Conservation (phyloP, 805 yeast species). For the Wickerhamomyces strasburgensis region DNA sequence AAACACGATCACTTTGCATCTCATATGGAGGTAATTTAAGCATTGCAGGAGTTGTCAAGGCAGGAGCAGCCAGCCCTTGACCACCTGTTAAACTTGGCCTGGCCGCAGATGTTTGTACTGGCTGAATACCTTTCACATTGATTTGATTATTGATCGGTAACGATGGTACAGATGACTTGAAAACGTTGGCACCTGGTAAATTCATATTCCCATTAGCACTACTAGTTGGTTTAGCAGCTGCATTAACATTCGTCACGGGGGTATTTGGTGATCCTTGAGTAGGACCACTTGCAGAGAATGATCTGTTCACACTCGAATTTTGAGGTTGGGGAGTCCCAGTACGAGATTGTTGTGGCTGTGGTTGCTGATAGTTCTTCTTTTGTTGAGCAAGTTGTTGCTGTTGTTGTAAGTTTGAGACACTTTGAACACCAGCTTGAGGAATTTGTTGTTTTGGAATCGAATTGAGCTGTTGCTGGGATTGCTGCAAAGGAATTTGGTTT, state of each 20-base stretch:
- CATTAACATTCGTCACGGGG: slow-evolving; percentile 44
- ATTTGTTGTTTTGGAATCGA: slow-evolving; percentile 7
- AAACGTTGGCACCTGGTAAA: slow-evolving; percentile 26
- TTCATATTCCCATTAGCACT: slow-evolving; percentile 22
- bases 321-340: slow-evolving; percentile 20
- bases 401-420: slow-evolving; percentile 9
- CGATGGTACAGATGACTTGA: slow-evolving; percentile 47
- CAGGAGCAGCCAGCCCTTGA: slow-evolving; percentile 63
- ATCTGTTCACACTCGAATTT: slow-evolving; percentile 9
- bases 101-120: slow-evolving; percentile 60
- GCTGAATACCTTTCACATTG: slow-evolving; percentile 57
- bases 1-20: slow-evolving; percentile 72
- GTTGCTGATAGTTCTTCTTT: slow-evolving; percentile 15
- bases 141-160: slow-evolving; percentile 68
- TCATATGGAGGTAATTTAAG: slow-evolving; percentile 78
- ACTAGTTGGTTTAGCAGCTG: slow-evolving; percentile 39
- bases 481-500: slow-evolving; percentile 6
- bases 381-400: slow-evolving; percentile 14
- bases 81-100: slow-evolving; percentile 88
- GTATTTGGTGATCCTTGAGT: slow-evolving; percentile 28
- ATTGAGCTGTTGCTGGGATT: slow-evolving; percentile 12
- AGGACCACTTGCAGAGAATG: slow-evolving; percentile 7
- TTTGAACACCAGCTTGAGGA: background rate
- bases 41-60: slow-evolving; percentile 71
- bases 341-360: slow-evolving; percentile 15